Evolutionary conservation across 2,329 filamentous ascomycete genomes (phyloP), one percentile per base, ranked within the genome.

Genomic region (Aspergillus tanneri): DNA sequence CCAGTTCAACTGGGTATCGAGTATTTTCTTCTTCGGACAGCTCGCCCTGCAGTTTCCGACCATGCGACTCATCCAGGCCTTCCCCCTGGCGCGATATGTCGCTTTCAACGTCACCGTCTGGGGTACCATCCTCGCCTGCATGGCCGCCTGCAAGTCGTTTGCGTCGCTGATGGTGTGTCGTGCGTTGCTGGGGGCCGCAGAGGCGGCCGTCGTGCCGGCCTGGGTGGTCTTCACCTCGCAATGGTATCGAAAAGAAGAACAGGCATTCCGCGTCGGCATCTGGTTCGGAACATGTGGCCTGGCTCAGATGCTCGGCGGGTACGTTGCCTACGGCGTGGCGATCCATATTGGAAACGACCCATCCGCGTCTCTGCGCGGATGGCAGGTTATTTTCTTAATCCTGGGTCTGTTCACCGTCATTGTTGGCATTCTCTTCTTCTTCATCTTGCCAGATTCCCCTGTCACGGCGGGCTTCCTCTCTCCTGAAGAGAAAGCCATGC

Each of bases 101-200:
- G 66, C 68, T 0, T 49, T 70, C 47, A 69, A 67, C 42, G 61
- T 71, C 5, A 63, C 53, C 1, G 53, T 71, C 9, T 71, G 70
- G 70, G 70, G 69, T 5, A 39, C 47, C 2, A 45, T 59, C 11
- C 34, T 57, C 11, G 50, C 55, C 11, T 51, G 37, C 19, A 50
- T 58, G 40, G 53, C 59, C 2, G 54, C 49, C 2, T 76, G 73
- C 53, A 71, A 68, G 32, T 76, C 75, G 45, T 81, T 80, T 47
- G 68, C 66, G 1, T 70, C 72, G 9, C 68, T 81, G 18, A 75
- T 75, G 22, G 69, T 70, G 7, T 70, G 79, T 27, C 72, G 79
- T 9, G 75, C 77, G 23, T 67, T 82, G 14, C 71, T 78, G 4
- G 79, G 78, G 6, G 66, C 75, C n/a, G 71, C 73, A 1, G 78